These are phyloP conservation scores for Marasmius oreades DNA, from an alignment of 1,284 basidiomycete genomes.

Conservation along the genomic window DNA sequence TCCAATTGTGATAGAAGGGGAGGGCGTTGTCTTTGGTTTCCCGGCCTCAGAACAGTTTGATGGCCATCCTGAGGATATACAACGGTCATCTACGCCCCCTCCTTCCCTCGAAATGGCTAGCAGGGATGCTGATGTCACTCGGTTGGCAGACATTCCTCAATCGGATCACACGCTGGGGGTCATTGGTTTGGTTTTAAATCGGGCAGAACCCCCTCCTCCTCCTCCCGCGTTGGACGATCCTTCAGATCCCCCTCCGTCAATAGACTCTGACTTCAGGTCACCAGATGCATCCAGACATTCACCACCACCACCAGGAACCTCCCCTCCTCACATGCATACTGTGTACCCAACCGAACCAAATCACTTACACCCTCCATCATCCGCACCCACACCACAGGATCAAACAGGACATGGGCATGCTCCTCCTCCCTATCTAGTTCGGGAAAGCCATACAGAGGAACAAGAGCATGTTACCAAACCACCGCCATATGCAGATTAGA, in stretches of 20 bases:
- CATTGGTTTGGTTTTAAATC: conserved; percentile 54
- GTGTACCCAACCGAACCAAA: conserved; percentile 30
- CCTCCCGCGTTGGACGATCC: conserved; percentile 84
- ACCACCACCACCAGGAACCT: conserved; percentile 27
- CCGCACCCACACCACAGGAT: conserved; percentile 26
- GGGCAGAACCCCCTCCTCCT: conserved; percentile 61
- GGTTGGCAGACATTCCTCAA: conserved; percentile 55
- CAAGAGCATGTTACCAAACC: conserved; percentile 46
- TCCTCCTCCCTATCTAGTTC: conserved; percentile 62
- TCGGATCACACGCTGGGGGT: conserved; percentile 53
- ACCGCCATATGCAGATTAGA: conserved; percentile 54
- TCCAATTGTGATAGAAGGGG: conserved; percentile 49
- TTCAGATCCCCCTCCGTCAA: conserved; percentile 77
- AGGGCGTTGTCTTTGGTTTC: conserved; percentile 74
- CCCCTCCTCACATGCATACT: conserved; percentile 31
- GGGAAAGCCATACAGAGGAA: conserved; percentile 39
- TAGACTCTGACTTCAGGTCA: conserved; percentile 73
- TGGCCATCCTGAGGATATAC: conserved; percentile 65
- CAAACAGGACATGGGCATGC: conserved; percentile 41
- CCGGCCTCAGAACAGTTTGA: conserved; percentile 67
- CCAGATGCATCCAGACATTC: conserved; percentile 44
- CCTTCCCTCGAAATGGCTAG: conserved; percentile 69
- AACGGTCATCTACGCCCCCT: conserved; percentile 58
- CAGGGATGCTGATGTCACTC: conserved; percentile 62
- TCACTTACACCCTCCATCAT: conserved; percentile 24